Conservation (phyloP, 176 grass and related monocot species). For the Puya raimondii region DNA sequence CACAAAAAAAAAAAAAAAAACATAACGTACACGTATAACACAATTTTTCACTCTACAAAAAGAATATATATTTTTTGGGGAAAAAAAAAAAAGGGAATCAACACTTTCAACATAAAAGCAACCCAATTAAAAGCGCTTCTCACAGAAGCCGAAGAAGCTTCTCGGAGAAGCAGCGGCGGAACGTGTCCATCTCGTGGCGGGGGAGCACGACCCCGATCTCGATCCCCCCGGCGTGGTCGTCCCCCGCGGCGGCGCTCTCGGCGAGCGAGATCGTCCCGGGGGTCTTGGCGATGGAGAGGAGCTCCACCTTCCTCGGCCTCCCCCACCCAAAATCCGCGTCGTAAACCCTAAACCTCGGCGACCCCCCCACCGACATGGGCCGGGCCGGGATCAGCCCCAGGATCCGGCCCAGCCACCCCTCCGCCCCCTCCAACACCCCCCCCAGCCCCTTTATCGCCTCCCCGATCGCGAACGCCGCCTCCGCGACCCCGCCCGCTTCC, state of each 20-base stretch:
- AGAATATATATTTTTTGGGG: neutral
- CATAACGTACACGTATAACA: too few species aligned
- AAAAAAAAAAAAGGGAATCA: too few species aligned
- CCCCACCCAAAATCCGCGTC: slow-evolving; percentile 68
- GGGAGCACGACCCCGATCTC: slow-evolving; percentile 79
- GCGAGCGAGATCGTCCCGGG: slow-evolving; percentile 81
- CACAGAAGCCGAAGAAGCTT: slow-evolving; percentile 15
- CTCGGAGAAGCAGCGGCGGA: slow-evolving; percentile 34
- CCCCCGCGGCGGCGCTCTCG: slow-evolving; percentile 22
- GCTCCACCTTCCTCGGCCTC: slow-evolving; percentile 62
- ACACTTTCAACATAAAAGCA: too few species aligned
- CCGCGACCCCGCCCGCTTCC: slow-evolving; percentile 29
- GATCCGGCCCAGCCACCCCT: slow-evolving; percentile 72
- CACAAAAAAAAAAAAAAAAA: too few species aligned
- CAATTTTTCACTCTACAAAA: slow-evolving; percentile 1
- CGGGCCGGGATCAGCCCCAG: slow-evolving; percentile 46
- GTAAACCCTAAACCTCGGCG: slow-evolving; percentile 73
- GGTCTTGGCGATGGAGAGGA: slow-evolving; percentile 80
- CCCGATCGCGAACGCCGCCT: slow-evolving; percentile 58
- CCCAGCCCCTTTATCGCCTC: slow-evolving; percentile 42
- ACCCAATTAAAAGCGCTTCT: neutral
- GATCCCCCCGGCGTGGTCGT: slow-evolving; percentile 39
- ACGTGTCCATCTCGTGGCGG: slow-evolving; percentile 50
- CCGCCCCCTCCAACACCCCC: slow-evolving; percentile 63
- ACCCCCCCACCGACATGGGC: slow-evolving; percentile 86